phyloP scores from a whole-genome alignment of 108 stramenopile genomes.

The Cyclotella baltica region DNA sequence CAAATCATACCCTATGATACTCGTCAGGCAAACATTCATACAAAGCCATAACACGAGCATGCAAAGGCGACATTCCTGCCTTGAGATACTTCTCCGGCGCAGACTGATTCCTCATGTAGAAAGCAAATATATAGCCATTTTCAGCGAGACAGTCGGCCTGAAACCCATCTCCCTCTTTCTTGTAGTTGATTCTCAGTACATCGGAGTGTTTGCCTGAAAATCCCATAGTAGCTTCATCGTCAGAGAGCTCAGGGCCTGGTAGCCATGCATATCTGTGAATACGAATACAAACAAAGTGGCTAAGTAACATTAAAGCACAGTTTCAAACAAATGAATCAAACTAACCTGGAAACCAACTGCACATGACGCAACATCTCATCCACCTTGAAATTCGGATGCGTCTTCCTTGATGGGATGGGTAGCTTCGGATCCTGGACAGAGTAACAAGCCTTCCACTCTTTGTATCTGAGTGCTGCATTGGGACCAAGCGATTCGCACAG shows the following conservation, averaged over 20 bases:
- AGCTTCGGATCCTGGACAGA: too few relatives aligned
- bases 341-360: too few relatives aligned
- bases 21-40: background rate
- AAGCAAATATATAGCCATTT: too few relatives aligned
- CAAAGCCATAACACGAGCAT: background rate
- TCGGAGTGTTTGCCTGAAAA: background rate
- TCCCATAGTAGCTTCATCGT: too few relatives aligned
- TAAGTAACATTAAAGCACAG: too few relatives aligned
- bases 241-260: background rate
- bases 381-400: too few relatives aligned
- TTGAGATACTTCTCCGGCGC: background rate
- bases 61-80: background rate
- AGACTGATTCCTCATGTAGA: background rate
- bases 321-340: too few relatives aligned
- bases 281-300: too few relatives aligned
- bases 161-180: background rate
- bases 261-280: too few relatives aligned
- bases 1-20: background rate
- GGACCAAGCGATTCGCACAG: too few relatives aligned
- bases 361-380: background rate
- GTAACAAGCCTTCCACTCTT: background rate
- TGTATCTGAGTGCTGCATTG: background rate
- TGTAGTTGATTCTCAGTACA: background rate
- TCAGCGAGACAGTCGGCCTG: background rate
- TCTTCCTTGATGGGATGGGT: too few relatives aligned